Evolutionary conservation across 1,284 basidiomycete species (phyloP), one percentile per base, ranked within the genome.

Genomic region (Tremellales sp.): DNA sequence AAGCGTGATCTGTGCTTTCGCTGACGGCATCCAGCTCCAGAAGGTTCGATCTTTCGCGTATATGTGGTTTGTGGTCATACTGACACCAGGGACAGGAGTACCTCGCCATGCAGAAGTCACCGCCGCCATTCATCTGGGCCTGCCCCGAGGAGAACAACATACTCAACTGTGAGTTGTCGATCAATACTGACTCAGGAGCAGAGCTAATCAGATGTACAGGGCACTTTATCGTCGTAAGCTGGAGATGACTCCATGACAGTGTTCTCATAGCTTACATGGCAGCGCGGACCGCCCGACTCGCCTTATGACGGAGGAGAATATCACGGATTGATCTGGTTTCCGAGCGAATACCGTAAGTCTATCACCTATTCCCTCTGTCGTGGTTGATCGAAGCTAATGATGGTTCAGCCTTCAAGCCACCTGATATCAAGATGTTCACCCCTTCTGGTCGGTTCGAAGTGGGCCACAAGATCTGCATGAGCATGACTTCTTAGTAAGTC

Each of bases 391-490:
- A 27, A 25, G 17, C 37, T 37, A 17, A 21, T 27, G 26, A 8
- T 40, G 36, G 19, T n/a, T 5, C n/a, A 82, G 90, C 87, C 3
- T 93, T 92, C 79, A 92, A 89, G 73, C 89, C 89, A 0, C 92
- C 92, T 54, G 92, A 92, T 49, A 94, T 97, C 78, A 97, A 96
- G 87, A 89, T 96, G 86, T 83, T 88, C 68, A 97, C 92, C 19
- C 92, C 92, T 0, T 91, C 88, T 13, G 92, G 92, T 11, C 83
- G 92, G 45, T 97, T 97, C 73, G 84, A 89, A 62, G 86, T 88
- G 24, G 89, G 93, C 76, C 85, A 85, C 76, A 93, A 92, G 80
- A 97, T 97, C 58, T 94, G 89, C 69, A 92, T 92, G 76, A 91
- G 89, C 33, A 93, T 93, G 89, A 92, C 89, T 3, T 89, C 91